These are phyloP conservation scores for Acacia concinna DNA, from an alignment of 331 rosid species.

Conservation along the genomic window DNA sequence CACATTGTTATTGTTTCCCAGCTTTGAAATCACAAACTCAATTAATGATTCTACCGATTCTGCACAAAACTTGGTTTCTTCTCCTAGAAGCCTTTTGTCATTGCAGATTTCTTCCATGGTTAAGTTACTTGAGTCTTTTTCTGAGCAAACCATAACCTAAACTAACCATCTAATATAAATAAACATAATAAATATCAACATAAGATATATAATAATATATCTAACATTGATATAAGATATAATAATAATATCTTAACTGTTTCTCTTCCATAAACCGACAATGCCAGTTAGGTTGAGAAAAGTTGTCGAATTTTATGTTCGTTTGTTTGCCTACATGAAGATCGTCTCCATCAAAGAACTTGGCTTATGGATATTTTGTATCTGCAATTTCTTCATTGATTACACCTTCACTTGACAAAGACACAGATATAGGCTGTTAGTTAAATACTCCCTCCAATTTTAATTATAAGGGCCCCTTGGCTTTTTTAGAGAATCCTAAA, in stretches of 20 bases:
- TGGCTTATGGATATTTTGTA: neutral
- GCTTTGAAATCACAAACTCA: conserved; percentile 22
- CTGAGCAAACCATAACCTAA: too few species aligned
- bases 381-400: too few species aligned
- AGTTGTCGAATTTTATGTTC: neutral
- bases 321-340: neutral
- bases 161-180: too few species aligned
- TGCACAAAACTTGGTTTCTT: conserved; percentile 28
- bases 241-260: too few species aligned
- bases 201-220: too few species aligned
- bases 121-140: neutral
- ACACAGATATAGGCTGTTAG: too few species aligned
- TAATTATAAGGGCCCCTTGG: too few species aligned
- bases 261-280: neutral
- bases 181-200: too few species aligned
- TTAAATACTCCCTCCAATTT: too few species aligned
- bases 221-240: too few species aligned
- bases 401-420: too few species aligned
- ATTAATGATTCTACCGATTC: conserved; percentile 29
- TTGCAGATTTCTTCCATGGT: conserved; percentile 22
- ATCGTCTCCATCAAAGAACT: neutral
- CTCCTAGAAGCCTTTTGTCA: neutral
- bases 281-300: neutral
- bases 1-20: conserved; percentile 18
- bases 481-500: too few species aligned